These are phyloP conservation scores for Brassica rapa DNA, from an alignment of 345 rosid genomes.

Conservation along the genomic window DNA sequence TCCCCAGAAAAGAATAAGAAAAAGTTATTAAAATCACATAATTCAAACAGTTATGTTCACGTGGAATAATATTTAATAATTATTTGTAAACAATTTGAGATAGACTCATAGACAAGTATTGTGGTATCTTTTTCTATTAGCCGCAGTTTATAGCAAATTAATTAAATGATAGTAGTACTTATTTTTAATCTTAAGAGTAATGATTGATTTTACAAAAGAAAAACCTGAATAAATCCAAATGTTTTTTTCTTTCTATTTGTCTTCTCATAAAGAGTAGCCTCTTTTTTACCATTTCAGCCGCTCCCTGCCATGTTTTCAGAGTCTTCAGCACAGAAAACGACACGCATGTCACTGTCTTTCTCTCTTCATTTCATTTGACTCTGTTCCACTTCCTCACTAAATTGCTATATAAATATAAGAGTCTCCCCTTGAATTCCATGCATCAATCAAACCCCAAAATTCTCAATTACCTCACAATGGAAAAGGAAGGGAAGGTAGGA, in stretches of 20 bases:
- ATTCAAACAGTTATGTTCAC: background rate
- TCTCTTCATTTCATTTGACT: conserved; percentile 27
- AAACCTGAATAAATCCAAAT: conserved; percentile 20
- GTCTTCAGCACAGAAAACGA: conserved; percentile 62
- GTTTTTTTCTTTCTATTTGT: background rate
- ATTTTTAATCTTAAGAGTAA: background rate
- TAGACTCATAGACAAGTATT: background rate
- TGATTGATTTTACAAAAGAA: background rate
- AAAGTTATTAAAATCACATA: background rate
- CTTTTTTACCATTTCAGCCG: conserved; percentile 49
- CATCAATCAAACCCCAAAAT: background rate
- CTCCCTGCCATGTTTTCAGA: conserved; percentile 93
- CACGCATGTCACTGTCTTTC: conserved; percentile 65
- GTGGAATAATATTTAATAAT: background rate
- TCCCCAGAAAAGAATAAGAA: conserved; percentile 11
- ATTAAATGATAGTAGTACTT: background rate
- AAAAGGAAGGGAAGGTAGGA: conserved; percentile 34
- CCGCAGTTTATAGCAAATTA: background rate
- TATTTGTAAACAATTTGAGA: background rate
- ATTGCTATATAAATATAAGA: conserved; percentile 23
- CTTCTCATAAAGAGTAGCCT: conserved; percentile 26
- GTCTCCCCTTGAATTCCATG: conserved; percentile 9
- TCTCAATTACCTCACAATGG: conserved; percentile 19
- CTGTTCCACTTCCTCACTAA: conserved; percentile 30
- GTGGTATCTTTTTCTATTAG: background rate